phyloP scores from a whole-genome alignment of 1,139 yeast species.

The Suhomyces bolitotheri region DNA sequence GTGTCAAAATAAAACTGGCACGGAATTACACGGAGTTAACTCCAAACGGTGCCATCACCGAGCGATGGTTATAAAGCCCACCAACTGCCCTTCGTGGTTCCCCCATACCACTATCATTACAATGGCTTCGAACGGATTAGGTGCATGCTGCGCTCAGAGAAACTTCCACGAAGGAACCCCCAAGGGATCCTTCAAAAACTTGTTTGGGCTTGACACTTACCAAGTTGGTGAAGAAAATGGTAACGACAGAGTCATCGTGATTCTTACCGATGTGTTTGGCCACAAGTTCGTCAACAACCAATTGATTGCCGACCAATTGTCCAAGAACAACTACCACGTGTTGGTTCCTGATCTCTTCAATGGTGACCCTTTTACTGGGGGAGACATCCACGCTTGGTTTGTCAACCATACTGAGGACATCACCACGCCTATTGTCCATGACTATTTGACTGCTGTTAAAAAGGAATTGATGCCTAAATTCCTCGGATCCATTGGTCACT shows the following conservation, averaged over 20 bases:
- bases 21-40: no score
- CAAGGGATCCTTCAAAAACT: conserved; percentile 39
- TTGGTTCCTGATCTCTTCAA: conserved; percentile 72
- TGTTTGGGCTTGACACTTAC: conserved; percentile 56
- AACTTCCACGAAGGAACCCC: conserved; percentile 53
- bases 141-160: conserved; percentile 47
- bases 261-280: conserved; percentile 73
- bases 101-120: no score
- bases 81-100: no score
- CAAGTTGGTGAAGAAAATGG: conserved; percentile 49
- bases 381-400: conserved; percentile 52
- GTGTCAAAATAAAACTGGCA: no score
- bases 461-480: conserved; percentile 50
- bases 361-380: conserved; percentile 47
- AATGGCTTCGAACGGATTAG: conserved; percentile 60
- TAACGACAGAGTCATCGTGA: conserved; percentile 52
- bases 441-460: conserved; percentile 45
- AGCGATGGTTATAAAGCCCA: no score
- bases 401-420: conserved; percentile 50
- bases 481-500: conserved; percentile 70
- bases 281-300: conserved; percentile 53
- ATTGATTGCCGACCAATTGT: conserved; percentile 70
- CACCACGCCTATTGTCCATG: conserved; percentile 41
- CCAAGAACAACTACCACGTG: conserved; percentile 58
- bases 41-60: no score